Evolutionary conservation across 2,329 filamentous ascomycete species (phyloP).

Genomic region (Aspergillus spinulosporus): DNA sequence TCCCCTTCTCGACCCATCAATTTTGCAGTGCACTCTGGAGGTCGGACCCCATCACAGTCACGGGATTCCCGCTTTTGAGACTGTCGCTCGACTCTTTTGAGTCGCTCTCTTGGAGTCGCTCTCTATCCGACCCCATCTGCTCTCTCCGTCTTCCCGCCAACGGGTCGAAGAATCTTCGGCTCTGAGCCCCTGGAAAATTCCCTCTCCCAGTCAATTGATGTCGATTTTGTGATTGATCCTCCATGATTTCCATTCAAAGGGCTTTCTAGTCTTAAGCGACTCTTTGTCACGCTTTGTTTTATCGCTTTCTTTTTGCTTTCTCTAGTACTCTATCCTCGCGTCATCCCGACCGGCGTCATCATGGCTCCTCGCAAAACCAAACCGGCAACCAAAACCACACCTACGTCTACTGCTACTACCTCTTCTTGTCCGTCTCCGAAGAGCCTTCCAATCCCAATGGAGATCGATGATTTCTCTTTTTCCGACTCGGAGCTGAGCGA

Average conservation of each 20-base stretch:
- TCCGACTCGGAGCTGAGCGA: constrained; percentile 48
- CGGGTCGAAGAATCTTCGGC: constrained; percentile 10
- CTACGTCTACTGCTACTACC: constrained; percentile 1
- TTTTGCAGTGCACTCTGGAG: constrained; percentile 7
- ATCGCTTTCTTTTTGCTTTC: constrained; percentile 12
- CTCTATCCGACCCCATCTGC: constrained; percentile 20
- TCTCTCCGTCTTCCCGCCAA: constrained; percentile 17
- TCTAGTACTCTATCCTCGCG: constrained; percentile 1
- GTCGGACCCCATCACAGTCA: constrained; percentile 24
- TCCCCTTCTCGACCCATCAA: constrained; percentile 18
- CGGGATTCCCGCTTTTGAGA: constrained; percentile 10
- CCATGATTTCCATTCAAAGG: constrained; percentile 20
- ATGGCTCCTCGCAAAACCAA: constrained; percentile 16
- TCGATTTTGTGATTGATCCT: constrained; percentile 11
- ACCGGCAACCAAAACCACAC: constrained; percentile 9
- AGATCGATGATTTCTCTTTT: constrained; percentile 35
- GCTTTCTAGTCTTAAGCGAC: constrained; percentile 15
- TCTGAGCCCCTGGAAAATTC: constrained; percentile 8
- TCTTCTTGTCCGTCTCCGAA: constrained; percentile 16
- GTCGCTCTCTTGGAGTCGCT: constrained; percentile 7
- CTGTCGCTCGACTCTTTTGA: constrained; percentile 23
- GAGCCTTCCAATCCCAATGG: constrained; percentile 15
- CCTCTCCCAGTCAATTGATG: constrained; percentile 16
- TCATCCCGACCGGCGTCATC: constrained; percentile 18
- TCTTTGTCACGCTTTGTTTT: constrained; percentile 14